Base-by-base conservation (phyloP, 2,329 filamentous ascomycete species). In the Stemphylium vesicarium region DNA sequence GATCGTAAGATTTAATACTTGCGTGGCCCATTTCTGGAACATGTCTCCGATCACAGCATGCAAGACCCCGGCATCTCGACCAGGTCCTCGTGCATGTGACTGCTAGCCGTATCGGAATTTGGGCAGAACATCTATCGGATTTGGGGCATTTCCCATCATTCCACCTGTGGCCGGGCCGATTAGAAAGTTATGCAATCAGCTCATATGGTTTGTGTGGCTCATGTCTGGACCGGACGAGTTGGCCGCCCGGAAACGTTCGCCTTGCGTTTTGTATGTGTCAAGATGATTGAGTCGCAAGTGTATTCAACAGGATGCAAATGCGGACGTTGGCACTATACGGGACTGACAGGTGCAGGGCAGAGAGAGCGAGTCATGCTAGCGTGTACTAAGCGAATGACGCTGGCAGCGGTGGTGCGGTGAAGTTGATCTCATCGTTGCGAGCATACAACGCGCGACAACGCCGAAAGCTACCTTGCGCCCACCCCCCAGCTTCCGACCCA, bases 401-500 rank as follows among this genome's bases (percentile, higher is more conserved):
- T 54, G 50, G 50, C 53, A 39, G 50, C 43, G 50, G 36, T 20
- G 20, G 20, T 12, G 26, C 41, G 43, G 49, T 56, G 56, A 50
- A 50, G 47, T 48, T 58, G 52, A 61, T 53, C 56, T 56, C 49
- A 59, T 63, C 46, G 55, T 46, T 54, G 40, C 43, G 49, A 58
- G 35, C 56, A 52, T 54, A 41, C 44, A 13, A 37, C 53, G 52
- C 54, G 52, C 33, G 46, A 49, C 42, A 24, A 48, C 29, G 51
- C 49, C 46, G 39, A 37, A 37, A 29, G 32, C 52, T 35, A 33
- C 40, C 20, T 40, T 39, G 45, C 39, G 15, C 37, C 29, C 16
- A 35, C 47, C 2, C 20, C 36, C 40, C 43, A 35, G 35, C 33
- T 33, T 18, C 12, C 22, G 22, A n/a, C 38, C 13, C 29, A 36